phyloP scores from a whole-genome alignment of 2,329 filamentous ascomycete species.

The Rhytidhysteron rufulum region DNA sequence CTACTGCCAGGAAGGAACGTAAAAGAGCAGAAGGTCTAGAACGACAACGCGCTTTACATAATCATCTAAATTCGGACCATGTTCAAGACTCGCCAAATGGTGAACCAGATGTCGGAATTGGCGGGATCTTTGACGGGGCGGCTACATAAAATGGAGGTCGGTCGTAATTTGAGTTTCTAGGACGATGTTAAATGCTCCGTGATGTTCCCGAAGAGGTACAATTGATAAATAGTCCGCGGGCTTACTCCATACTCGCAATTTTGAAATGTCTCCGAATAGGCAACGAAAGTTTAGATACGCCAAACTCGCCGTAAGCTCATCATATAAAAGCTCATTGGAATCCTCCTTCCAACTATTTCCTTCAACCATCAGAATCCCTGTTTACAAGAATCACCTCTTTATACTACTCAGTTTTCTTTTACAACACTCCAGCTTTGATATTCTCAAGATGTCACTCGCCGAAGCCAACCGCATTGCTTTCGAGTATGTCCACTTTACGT shows the following conservation, averaged over 20 bases:
- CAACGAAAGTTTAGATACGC: not conserved
- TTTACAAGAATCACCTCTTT: not conserved
- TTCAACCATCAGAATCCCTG: not conserved
- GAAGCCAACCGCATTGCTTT: constrained; percentile 35
- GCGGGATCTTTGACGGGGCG: constrained; percentile 7
- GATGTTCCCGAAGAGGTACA: not conserved
- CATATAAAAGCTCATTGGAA: not conserved
- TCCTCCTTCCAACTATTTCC: not conserved
- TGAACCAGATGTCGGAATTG: constrained; percentile 1
- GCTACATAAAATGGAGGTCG: not conserved
- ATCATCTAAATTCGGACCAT: no score
- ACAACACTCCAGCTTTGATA: no score
- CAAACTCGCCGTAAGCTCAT: not conserved
- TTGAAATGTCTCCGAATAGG: no score
- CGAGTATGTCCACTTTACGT: constrained; percentile 17
- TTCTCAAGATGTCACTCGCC: constrained; percentile 22
- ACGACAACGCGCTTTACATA: constrained; percentile 42
- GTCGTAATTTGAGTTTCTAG: not conserved
- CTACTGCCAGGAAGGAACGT: constrained; percentile 33
- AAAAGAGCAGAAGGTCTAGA: constrained; percentile 47
- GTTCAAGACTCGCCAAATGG: not conserved
- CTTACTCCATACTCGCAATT: no score
- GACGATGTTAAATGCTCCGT: not conserved
- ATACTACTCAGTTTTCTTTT: no score
- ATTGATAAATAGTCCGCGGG: no score